A percentile compares a stretch with the other conserved stretches of the same genome.
phyloP scores from a whole-genome alignment of 2,329 filamentous ascomycete species.

The Claviceps cyperi region DNA sequence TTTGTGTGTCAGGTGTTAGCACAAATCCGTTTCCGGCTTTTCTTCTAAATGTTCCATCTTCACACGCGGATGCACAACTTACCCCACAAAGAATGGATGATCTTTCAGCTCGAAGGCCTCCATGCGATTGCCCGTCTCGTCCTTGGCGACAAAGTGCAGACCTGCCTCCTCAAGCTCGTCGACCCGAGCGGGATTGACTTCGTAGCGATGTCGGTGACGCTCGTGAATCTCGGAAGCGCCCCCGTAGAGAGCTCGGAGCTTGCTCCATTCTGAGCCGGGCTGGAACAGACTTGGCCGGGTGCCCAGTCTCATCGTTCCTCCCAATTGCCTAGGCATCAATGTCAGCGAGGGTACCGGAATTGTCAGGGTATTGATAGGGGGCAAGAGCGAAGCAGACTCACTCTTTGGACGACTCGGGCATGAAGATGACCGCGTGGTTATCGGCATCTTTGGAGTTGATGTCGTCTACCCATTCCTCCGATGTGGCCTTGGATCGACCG shows the following conservation, averaged over 20 bases:
- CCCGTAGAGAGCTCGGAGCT: conserved; percentile 62
- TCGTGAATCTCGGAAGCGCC: conserved; percentile 43
- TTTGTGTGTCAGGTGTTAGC: not conserved
- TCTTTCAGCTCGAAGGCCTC: conserved; percentile 71
- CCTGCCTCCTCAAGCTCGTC: conserved; percentile 53
- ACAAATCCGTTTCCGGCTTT: not conserved
- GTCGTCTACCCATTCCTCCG: conserved; percentile 35
- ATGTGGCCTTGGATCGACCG: conserved; percentile 41
- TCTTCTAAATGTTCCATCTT: not conserved
- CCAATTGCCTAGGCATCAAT: conserved; percentile 32
- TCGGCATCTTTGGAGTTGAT: conserved; percentile 29
- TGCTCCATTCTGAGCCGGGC: conserved; percentile 59
- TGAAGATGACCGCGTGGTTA: conserved; percentile 68
- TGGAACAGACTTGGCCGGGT: conserved; percentile 64
- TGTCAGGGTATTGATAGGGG: not conserved
- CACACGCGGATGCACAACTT: not conserved
- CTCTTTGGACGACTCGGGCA: conserved; percentile 56
- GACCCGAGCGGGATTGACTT: conserved; percentile 73
- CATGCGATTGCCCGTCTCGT: conserved; percentile 65
- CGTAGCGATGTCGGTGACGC: conserved; percentile 78
- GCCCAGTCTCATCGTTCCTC: conserved; percentile 79
- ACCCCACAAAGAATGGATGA: conserved; percentile 63
- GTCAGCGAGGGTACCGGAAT: not conserved
- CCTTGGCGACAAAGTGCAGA: conserved; percentile 63
- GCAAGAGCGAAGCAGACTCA: conserved; percentile 4